Evolutionary conservation across 2,329 filamentous ascomycete genomes (phyloP).

Genomic region (Cytospora mali): DNA sequence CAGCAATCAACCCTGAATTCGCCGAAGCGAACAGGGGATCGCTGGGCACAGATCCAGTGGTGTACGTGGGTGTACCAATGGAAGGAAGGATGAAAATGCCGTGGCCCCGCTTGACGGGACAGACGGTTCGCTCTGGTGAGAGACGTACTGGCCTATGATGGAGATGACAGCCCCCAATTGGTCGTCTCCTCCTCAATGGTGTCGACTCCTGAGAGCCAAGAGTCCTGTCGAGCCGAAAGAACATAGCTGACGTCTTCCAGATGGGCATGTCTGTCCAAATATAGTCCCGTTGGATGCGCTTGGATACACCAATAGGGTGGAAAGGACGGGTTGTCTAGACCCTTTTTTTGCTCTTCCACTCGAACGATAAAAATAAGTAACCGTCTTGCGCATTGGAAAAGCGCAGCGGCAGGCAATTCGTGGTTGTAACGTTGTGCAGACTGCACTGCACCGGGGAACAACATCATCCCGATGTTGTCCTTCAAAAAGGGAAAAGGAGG

Average conservation of each 20-base stretch:
- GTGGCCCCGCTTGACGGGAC: background rate
- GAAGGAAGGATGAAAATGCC: background rate
- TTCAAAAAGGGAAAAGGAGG: slow-evolving; percentile 12
- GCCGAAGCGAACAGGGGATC: slow-evolving; percentile 65
- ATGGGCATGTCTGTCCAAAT: slow-evolving; percentile 59
- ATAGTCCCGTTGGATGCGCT: slow-evolving; percentile 64
- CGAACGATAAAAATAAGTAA: slow-evolving; percentile 61
- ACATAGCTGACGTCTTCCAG: background rate
- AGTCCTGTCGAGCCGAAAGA: background rate
- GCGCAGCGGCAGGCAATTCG: slow-evolving; percentile 65
- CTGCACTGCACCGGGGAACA: background rate
- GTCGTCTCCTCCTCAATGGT: slow-evolving; percentile 27
- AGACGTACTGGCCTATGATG: slow-evolving; percentile 18
- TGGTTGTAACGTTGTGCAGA: slow-evolving; percentile 43
- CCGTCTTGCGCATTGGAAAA: slow-evolving; percentile 59
- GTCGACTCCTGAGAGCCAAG: background rate
- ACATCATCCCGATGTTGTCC: background rate
- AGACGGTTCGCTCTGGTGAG: background rate
- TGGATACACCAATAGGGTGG: slow-evolving; percentile 62
- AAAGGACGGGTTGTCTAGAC: slow-evolving; percentile 70
- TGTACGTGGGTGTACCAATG: background rate
- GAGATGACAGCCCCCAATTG: slow-evolving; percentile 23
- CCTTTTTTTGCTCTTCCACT: slow-evolving; percentile 64
- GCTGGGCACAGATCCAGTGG: slow-evolving; percentile 79
- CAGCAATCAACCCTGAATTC: slow-evolving; percentile 77